Base-by-base conservation (phyloP, 2,329 filamentous ascomycete species). In the Macrophomina pseudophaseolina region DNA sequence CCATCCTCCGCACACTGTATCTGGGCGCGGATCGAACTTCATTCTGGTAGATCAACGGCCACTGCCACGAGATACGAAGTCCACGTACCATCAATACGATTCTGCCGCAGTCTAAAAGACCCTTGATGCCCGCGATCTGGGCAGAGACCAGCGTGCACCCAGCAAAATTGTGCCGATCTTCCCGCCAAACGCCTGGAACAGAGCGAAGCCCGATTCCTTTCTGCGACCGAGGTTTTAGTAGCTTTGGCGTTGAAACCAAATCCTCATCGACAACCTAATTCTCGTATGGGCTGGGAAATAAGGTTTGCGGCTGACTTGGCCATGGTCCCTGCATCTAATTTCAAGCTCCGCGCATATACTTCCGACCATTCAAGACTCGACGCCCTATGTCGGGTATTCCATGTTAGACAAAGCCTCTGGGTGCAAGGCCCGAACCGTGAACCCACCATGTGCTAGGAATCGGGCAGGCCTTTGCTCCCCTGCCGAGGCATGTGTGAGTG, bases 301-400 rank as follows among this genome's bases (percentile, higher is more conserved):
- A 53, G 51, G 30, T 53, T 53, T 53, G 51, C 51, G 51, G 51
- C 51, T 53, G 51, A 53, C 30, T n/a, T 53, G 51, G 30, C 28
- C 51, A 6, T n/a, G 51, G 23, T 30, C 51, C 51, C 51, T 53
- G 51, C 30, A 53, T 52, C 1, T 35, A n/a, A 5, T 11, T 30
- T 5, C 23, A 28, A 30, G 9, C 18, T 14, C 11, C 4, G 12
- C 51, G 51, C 30, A 35, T 9, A n/a, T n/a, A 30, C 51, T 16
- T 53, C 51, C 51, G 51, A 35, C 11, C 12, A 9, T 5, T 16
- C 49, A 28, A n/a, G 14, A 28, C n/a, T 28, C 46, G 18, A 49
- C n/a, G 12, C n/a, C 3, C 4, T 18, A 18, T 5, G 28, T 18
- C 46, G 42, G 9, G 46, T 5, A 28, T n/a, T n/a, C 28, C 30